Evolutionary conservation across 208 protist genomes (phyloP), one percentile per base, ranked within the genome.

Genomic region (Trichomonas vaginalis): DNA sequence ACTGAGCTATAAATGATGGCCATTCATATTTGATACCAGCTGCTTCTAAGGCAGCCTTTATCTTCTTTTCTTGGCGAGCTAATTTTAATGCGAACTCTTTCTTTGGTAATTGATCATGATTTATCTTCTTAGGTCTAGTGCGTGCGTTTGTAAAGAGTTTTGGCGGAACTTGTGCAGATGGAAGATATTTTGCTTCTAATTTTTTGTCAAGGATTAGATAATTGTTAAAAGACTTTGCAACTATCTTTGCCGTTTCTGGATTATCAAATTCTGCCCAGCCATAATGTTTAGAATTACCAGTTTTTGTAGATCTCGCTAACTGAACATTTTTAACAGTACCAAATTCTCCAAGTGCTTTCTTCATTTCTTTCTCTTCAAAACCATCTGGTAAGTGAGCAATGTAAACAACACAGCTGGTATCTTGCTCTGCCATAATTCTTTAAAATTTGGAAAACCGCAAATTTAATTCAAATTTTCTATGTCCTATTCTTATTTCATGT

Each of bases 261-360:
- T 23, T 61, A 46, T 96, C 95, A 39, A 96, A 96, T 96, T 96
- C 95, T 6, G 95, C 9, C 70, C 90, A 96, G 23, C 87, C 95
- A 32, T 95, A 96, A 96, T 96, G 95, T 27, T 95, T 90, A 1
- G 95, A 96, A 62, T 96, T 96, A 40, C 62, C 49, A 23, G 95
- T 96, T 90, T 96, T 96, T 17, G 45, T 45, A 37, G 90, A 95
- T 27, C 95, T 9, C 42, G 95, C 95, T 23, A 96, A n/a, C 40
- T 95, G 95, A 17, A 96, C 2, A 40, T 79, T 96, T 21, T 70
- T 39, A 39, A 96, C 42, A 35, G 23, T 56, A 1, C 95, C 95
- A 56, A 96, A 96, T 40, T 96, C 35, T 37, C 4, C 14, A 82
- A 96, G 95, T 9, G 10, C 95, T 17, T 79, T 95, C 27, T 96